Percentiles rank a stretch among this genome's conserved stretches.
Evolutionary conservation across 2,329 filamentous ascomycete genomes (phyloP).

Genomic region (Botrytis pseudocinerea): DNA sequence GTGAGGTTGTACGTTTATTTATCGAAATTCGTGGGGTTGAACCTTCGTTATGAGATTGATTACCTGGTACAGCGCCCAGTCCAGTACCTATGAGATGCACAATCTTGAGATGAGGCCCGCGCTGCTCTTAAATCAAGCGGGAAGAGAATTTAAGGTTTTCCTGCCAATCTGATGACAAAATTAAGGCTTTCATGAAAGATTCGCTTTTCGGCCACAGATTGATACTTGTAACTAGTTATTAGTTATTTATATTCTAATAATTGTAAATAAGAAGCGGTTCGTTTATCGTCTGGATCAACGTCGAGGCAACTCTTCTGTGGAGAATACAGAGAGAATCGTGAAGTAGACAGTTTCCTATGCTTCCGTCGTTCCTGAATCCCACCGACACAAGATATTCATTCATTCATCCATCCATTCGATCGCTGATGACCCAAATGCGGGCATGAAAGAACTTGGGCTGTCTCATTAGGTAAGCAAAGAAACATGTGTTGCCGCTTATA

Average conservation of each 20-base stretch:
- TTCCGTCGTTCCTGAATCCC: not conserved
- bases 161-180: constrained; percentile 6
- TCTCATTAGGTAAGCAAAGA: not conserved
- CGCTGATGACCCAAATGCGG: constrained; percentile 16
- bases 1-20: constrained; percentile 21
- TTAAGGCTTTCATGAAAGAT: constrained; percentile 3
- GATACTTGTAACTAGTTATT: not conserved
- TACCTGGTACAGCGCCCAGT: not conserved
- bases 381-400: not conserved
- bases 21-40: constrained; percentile 19
- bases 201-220: not conserved
- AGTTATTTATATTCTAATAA: not conserved
- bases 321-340: not conserved
- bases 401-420: not conserved
- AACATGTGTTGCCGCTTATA: not conserved
- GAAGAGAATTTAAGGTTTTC: constrained; percentile 4
- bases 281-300: not conserved
- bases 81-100: constrained; percentile 6
- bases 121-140: not conserved
- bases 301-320: not conserved
- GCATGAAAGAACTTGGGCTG: constrained; percentile 6
- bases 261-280: not conserved
- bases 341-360: not conserved
- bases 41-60: constrained; percentile 10
- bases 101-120: constrained; percentile 6